Base-by-base conservation (phyloP, 805 yeast genomes). In the Pichia paraexigua region DNA sequence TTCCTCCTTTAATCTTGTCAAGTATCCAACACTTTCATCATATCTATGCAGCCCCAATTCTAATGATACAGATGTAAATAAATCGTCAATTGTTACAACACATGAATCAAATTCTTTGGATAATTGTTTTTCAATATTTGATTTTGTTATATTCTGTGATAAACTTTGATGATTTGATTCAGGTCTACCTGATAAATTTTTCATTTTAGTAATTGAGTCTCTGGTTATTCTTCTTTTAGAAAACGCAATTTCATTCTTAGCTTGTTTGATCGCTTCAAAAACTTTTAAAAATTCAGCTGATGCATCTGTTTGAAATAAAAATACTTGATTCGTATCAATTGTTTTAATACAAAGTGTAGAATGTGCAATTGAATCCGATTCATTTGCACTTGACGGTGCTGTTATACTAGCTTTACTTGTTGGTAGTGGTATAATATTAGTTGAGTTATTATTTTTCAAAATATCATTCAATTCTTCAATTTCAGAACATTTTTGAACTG, bases 291-390 rank as follows among this genome's bases (percentile, higher is more conserved):
- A 80, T 60, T 82, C 86, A 57, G 78, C 83, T 53, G 71, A 63
- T 48, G 82, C 67, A 58, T 82, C 86, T 0, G 87, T 82, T 58
- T 78, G 84, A 59, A 77, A 82, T 9, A 82, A 73, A 58, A 76
- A 82, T 39, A 78, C 71, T 45, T 53, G 52, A 24, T 55, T 53
- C 12, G 42, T 39, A 32, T 52, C 52, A 24, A 50, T 52, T 7
- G 57, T 49, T 37, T 53, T 58, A 37, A 63, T 48, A 2, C 58
- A 53, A 12, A 63, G 15, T 2, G 62, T 48, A 17, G 55, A 57
- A 2, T 58, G 60, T 27, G 44, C 41, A 9, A 27, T 24, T 15
- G 43, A 11, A 24, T 52, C 52, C 6, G 44, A 27, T 28, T 40
- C 51, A 35, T 35, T 35, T 35, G 39, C 39, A n/a, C 39, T 35